A percentile compares a stretch with the other conserved stretches of the same genome.
Evolutionary conservation across 495 filamentous ascomycete species (phyloP).

Genomic region (Penicillium bovifimosum): DNA sequence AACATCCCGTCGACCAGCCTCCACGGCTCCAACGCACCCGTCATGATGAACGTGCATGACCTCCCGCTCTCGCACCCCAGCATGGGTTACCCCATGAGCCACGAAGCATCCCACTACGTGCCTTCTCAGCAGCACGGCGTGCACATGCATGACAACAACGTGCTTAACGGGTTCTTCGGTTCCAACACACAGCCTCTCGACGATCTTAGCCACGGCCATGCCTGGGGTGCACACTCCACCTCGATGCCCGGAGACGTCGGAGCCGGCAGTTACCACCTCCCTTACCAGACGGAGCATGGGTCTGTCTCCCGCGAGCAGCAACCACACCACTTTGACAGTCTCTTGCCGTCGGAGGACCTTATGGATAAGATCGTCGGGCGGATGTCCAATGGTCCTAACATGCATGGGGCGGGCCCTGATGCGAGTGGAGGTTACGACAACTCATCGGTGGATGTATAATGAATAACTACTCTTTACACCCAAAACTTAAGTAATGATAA

Average conservation of each 20-base stretch:
- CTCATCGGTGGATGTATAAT: constrained; percentile 32
- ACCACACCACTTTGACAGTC: constrained; percentile 31
- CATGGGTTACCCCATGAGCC: constrained; percentile 31
- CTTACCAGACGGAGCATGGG: constrained; percentile 30
- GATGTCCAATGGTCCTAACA: constrained; percentile 31
- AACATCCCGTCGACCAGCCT: constrained; percentile 32
- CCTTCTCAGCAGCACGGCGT: constrained; percentile 29
- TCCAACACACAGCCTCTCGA: constrained; percentile 33
- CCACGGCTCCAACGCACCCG: constrained; percentile 25
- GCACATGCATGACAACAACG: constrained; percentile 33
- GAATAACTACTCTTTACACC: not conserved
- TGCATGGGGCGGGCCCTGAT: constrained; percentile 40
- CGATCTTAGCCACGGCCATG: constrained; percentile 33
- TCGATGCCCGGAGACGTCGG: constrained; percentile 32
- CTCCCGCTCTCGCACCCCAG: constrained; percentile 33
- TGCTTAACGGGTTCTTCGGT: constrained; percentile 33
- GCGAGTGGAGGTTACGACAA: constrained; percentile 29
- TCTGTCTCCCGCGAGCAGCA: constrained; percentile 37
- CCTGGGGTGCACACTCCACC: constrained; percentile 29
- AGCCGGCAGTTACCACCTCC: constrained; percentile 31
- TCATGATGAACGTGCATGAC: constrained; percentile 41
- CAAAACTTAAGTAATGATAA: constrained; percentile 26
- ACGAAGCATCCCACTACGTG: constrained; percentile 34
- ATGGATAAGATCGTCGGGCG: constrained; percentile 40
- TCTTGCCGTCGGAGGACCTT: constrained; percentile 37